phyloP scores from a whole-genome alignment of 2,329 filamentous ascomycete genomes.

The Pseudocercospora ulei region DNA sequence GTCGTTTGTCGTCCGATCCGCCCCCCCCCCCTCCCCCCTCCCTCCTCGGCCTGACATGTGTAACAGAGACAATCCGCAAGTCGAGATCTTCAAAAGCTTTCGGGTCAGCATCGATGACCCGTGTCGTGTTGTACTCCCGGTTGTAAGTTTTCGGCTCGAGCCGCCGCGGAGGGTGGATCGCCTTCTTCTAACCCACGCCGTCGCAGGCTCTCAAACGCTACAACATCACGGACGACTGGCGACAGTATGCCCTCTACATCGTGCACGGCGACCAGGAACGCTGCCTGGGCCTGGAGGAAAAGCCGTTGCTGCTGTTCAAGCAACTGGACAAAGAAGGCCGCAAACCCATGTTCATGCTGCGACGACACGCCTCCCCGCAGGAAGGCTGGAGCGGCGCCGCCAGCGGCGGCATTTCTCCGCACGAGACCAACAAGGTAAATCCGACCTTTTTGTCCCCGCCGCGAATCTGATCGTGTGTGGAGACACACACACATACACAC shows the following conservation, averaged over 20 bases:
- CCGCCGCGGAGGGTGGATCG: too few species aligned
- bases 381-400: conserved; percentile 31
- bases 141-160: conserved; percentile 36
- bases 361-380: conserved; percentile 50
- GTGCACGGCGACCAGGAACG: conserved; percentile 98
- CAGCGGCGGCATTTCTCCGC: conserved; percentile 14
- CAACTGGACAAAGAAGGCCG: conserved; percentile 92
- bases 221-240: conserved; percentile 95
- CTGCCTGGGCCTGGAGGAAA: conserved; percentile 82
- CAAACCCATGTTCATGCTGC: conserved; percentile 98
- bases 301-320: conserved; percentile 91
- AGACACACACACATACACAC: too few species aligned
- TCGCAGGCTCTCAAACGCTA: conserved; percentile 76
- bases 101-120: conserved; percentile 96
- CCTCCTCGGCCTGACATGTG: conserved; percentile 7
- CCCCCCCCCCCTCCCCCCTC: too few species aligned
- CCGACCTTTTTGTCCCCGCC: not conserved
- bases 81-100: conserved; percentile 99
- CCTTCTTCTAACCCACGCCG: conserved; percentile 1
- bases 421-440: conserved; percentile 13
- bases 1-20: not conserved
- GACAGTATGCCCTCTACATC: conserved; percentile 94
- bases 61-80: conserved; percentile 43
- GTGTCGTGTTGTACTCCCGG: conserved; percentile 91
- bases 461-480: not conserved